A percentile compares a stretch with the other conserved stretches of the same genome.
Evolutionary conservation across 768 basidiomycete species (phyloP).

Genomic region (Gloeophyllum trabeum): DNA sequence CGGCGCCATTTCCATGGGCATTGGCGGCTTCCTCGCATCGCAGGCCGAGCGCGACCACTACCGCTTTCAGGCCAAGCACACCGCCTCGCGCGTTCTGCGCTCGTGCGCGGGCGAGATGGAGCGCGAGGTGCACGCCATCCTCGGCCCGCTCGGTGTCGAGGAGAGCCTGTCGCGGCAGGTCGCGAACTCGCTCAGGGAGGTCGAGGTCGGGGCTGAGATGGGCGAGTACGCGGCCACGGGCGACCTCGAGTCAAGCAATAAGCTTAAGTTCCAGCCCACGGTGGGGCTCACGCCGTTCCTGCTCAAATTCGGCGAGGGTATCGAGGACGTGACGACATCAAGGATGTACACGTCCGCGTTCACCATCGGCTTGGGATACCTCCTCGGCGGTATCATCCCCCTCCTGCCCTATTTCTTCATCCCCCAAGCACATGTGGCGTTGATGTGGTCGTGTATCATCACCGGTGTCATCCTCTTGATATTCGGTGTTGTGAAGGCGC

Average conservation of each 20-base stretch:
- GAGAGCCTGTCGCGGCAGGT: conserved; percentile 71
- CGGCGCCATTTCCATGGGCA: conserved; percentile 96
- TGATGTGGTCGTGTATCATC: conserved; percentile 66
- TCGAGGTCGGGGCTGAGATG: conserved; percentile 30
- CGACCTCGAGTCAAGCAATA: conserved; percentile 43
- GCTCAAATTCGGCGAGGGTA: conserved; percentile 90
- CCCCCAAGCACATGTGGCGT: conserved; percentile 48
- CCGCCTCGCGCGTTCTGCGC: conserved; percentile 70
- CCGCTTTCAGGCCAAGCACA: conserved; percentile 66
- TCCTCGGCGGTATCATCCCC: conserved; percentile 88
- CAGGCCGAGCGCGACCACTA: conserved; percentile 96
- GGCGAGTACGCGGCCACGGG: conserved; percentile 4
- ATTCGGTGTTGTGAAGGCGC: conserved; percentile 87
- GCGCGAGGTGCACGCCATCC: conserved; percentile 81
- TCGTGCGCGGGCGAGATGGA: conserved; percentile 95
- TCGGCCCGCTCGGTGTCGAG: conserved; percentile 86
- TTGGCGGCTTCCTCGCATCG: conserved; percentile 95
- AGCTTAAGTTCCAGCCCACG: conserved; percentile 58
- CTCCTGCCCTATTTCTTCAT: conserved; percentile 91
- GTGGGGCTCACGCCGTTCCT: conserved; percentile 90
- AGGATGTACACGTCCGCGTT: conserved; percentile 86
- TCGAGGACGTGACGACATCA: conserved; percentile 83
- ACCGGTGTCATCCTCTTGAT: conserved; percentile 81
- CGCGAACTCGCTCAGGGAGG: conserved; percentile 59
- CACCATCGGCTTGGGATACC: conserved; percentile 93